These are phyloP conservation scores for Myriosclerotinia duriaeana DNA, from an alignment of 2,329 filamentous ascomycete genomes.

Conservation along the genomic window DNA sequence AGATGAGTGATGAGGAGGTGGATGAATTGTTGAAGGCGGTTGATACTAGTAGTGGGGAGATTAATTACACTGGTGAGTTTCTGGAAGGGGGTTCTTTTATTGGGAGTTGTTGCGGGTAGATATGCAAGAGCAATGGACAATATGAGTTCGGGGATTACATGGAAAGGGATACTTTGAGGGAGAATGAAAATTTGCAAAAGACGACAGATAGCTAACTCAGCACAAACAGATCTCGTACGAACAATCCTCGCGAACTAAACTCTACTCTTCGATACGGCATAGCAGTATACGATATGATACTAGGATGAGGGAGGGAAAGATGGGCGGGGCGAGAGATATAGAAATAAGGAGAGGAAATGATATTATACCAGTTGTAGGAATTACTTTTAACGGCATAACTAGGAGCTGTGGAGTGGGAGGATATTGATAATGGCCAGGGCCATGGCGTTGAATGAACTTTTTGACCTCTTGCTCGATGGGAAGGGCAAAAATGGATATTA, in stretches of 20 bases:
- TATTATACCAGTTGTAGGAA: constrained; percentile 28
- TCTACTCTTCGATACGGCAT: background rate
- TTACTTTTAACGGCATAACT: constrained; percentile 30
- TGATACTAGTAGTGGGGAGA: constrained; percentile 91
- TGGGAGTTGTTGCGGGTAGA: background rate
- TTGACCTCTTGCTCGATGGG: constrained; percentile 16
- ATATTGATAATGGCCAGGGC: constrained; percentile 24
- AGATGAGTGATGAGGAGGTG: constrained; percentile 98
- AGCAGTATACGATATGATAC: background rate
- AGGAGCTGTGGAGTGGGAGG: constrained; percentile 28
- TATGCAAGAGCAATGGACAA: background rate
- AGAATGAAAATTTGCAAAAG: constrained; percentile 9
- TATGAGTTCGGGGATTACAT: background rate
- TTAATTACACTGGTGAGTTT: constrained; percentile 87
- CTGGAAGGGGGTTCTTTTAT: background rate
- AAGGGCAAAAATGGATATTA: background rate
- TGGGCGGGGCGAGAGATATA: background rate
- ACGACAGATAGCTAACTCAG: constrained; percentile 23
- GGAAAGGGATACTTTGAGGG: background rate
- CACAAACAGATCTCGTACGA: constrained; percentile 68
- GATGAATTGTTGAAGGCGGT: constrained; percentile 98
- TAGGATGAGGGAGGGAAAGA: background rate
- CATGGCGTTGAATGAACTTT: constrained; percentile 26
- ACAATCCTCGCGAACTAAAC: constrained; percentile 80
- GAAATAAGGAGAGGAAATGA: constrained; percentile 24